Evolutionary conservation across 106 monocot species (phyloP), one percentile per base, ranked within the genome.

Genomic region (Cymbidium sinense): DNA sequence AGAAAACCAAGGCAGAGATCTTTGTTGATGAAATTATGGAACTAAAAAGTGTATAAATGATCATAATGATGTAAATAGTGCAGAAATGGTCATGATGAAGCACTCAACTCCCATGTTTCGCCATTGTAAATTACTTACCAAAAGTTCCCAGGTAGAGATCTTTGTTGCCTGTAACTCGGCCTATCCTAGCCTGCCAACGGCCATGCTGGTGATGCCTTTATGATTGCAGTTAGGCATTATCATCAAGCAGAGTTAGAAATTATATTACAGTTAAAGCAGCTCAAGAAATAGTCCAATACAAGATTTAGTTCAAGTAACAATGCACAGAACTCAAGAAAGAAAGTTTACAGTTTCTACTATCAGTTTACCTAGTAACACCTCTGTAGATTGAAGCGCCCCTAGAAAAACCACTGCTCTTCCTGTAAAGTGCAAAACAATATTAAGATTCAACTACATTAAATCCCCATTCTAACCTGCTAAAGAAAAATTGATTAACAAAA

Each of bases 71-170:
- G 0, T 17, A 47, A 47, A 12, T 2, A 47, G 15, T 2, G 47
- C 13, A 47, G 13, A 11, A 47, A 12, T 18, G 47, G 47, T 47
- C 41, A 7, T 41, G 9, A 41, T 41, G 41, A 41, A 41, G 41
- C 41, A 41, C 9, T 7, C 9, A 41, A 41, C 41, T 41, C 41
- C 41, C 8, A 41, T 47, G 11, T 47, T 47, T 47, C 15, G 2
- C 13, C 47, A 13, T 2, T 13, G 47, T 47, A 47, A 47, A 47
- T 25, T 1, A 39, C 87, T 87, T 81, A 96, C 96, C 50, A 74
- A 96, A 96, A 28, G 96, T 96, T 17, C 96, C 96, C 30, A 96
- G 85, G 82, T 96, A 96, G 52, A 96, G 91, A 82, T 96, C 96
- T 61, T 93, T 96, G 80, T 96, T 96, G 34, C 96, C 96, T 12